Evolutionary conservation across 192 early-diverging fungal species (phyloP).

Genomic region (Chytriomyces sp.): DNA sequence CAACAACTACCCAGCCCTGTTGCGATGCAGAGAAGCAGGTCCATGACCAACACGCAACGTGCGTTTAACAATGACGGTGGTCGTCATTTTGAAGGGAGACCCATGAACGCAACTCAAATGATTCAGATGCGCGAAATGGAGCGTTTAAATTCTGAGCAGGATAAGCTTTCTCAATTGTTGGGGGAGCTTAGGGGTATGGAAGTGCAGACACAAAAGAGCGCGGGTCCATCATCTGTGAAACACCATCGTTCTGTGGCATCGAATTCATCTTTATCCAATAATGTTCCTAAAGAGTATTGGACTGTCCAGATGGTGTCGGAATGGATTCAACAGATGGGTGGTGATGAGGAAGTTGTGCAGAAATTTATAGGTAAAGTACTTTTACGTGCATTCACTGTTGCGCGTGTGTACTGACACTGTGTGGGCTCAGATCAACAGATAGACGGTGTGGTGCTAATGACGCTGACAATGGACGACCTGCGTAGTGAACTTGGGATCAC

Average conservation of each 20-base stretch:
- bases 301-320: slow-evolving; percentile 17
- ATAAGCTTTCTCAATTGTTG: not conserved
- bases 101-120: not conserved
- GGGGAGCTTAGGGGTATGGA: not conserved
- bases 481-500: not conserved
- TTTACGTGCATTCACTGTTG: not conserved
- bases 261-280: not conserved
- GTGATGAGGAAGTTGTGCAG: not conserved
- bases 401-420: not conserved
- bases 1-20: no score
- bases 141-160: not conserved
- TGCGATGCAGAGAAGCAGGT: no score
- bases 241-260: not conserved
- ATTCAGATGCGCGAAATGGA: not conserved
- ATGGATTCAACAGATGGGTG: slow-evolving; percentile 17
- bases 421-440: slow-evolving; percentile 19
- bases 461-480: slow-evolving; percentile 6
- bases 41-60: no score
- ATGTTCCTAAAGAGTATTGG: not conserved
- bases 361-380: slow-evolving; percentile 18
- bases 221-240: not conserved
- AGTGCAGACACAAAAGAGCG: not conserved
- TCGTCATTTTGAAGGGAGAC: no score
- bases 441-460: slow-evolving; percentile 5
- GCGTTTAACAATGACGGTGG: no score